These are phyloP conservation scores for Scedosporium minutisporum DNA, from an alignment of 2,329 filamentous ascomycete species.

Conservation along the genomic window DNA sequence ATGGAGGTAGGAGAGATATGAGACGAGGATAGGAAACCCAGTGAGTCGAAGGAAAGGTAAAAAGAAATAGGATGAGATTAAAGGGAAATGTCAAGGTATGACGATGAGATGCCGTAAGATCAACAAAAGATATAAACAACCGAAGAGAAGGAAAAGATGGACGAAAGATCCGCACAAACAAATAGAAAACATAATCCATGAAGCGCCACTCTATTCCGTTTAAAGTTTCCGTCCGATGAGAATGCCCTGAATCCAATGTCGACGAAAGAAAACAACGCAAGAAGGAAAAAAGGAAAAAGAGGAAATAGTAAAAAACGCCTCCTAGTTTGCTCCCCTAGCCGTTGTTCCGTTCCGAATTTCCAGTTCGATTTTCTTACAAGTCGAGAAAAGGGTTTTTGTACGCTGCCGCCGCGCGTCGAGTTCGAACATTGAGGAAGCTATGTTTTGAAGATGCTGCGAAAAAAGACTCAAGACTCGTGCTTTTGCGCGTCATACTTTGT, in stretches of 20 bases:
- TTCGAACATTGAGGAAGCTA: too few relatives aligned
- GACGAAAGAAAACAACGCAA: not conserved
- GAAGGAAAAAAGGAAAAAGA: not conserved
- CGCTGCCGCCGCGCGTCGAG: too few relatives aligned
- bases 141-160: not conserved
- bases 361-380: too few relatives aligned
- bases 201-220: not conserved
- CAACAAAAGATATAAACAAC: not conserved
- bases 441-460: too few relatives aligned
- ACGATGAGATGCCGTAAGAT: not conserved
- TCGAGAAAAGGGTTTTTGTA: too few relatives aligned
- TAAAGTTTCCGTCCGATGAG: slow-evolving; percentile 6
- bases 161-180: slow-evolving; percentile 1
- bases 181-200: slow-evolving; percentile 4
- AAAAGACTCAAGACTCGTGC: too few relatives aligned
- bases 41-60: not conserved
- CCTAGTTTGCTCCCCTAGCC: too few relatives aligned
- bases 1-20: too few relatives aligned
- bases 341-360: too few relatives aligned
- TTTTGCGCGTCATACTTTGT: not conserved
- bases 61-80: not conserved
- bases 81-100: not conserved
- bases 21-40: not conserved
- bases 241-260: slow-evolving; percentile 5
- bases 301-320: too few relatives aligned